Base-by-base conservation (phyloP, 768 basidiomycete species). In the Termitomyces sp. region DNA sequence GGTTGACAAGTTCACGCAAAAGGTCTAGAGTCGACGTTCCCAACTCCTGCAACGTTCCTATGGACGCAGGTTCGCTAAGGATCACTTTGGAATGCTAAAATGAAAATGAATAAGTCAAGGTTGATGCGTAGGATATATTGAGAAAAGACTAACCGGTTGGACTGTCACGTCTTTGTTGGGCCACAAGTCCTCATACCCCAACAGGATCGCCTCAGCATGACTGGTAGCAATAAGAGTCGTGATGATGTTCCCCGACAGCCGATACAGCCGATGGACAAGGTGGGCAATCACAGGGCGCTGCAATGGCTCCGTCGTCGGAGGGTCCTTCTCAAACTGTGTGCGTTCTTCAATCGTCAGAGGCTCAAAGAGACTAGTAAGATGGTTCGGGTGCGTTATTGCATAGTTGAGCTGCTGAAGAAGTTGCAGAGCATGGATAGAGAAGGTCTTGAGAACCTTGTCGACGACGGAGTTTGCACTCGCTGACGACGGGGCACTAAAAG, bases 321-420 rank as follows among this genome's bases (percentile, higher is more conserved):
- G 76, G 50, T 90, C 89, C 63, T 86, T 87, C 67, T 94, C 90
- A 52, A 92, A 78, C 53, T 79, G 78, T 0, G 74, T 74, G 7
- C 89, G 83, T 66, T 96, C 95, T 12, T 93, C 92, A 2, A 81
- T 70, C 0, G 90, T 89, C 15, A 91, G 80, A 7, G 93, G 89
- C 60, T 96, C 92, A 66, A 96, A 78, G 32, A 92, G 78, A 65
- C 88, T 88, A 1, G 89, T 86, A 13, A 97, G 81, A 67, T 94
- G 89, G 68, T 95, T 91, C 7, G 95, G 95, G 72, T 98, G 95
- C 0, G 92, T 89, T 51, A 96, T 80, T 0, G 92, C 91, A 65
- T 95, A 94, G 72, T 94, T 95, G 63, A 97, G 75, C 65, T 94
- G 91, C 69, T 94, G 93, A 1, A 97, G 79, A 28, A 96, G 83